These are phyloP conservation scores for Dispira parvispora DNA, from an alignment of 192 early-diverging fungal genomes.

Conservation along the genomic window DNA sequence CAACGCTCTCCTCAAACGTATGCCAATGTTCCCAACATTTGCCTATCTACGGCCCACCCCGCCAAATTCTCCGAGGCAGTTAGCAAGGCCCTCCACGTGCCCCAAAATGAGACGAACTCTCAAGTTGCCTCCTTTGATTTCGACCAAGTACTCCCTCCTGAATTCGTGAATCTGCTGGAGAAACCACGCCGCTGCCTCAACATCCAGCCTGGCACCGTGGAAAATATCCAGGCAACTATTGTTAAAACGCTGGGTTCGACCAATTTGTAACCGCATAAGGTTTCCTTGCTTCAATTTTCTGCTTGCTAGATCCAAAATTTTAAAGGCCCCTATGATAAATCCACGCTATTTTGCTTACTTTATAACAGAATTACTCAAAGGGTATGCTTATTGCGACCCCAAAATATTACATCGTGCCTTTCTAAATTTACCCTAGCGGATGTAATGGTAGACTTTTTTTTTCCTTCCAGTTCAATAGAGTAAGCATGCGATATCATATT, in stretches of 20 bases:
- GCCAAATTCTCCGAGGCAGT: slow-evolving; percentile 95
- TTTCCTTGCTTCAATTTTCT: no score
- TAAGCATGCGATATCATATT: no score
- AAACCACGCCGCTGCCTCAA: slow-evolving; percentile 41
- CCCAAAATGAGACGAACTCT: slow-evolving; percentile 3
- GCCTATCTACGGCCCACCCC: slow-evolving; percentile 83
- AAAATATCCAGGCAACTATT: slow-evolving; percentile 32
- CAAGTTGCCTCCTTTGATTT: slow-evolving; percentile 29
- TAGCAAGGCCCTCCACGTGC: slow-evolving; percentile 42
- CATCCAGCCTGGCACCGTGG: slow-evolving; percentile 30
- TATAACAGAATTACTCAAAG: no score
- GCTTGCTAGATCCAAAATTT: no score
- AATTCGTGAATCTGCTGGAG: slow-evolving; percentile 52
- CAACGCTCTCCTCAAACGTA: slow-evolving; percentile 11
- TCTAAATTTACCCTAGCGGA: no score
- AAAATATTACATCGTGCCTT: no score
- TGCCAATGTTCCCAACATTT: slow-evolving; percentile 29
- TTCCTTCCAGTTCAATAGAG: no score
- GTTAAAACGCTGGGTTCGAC: slow-evolving; percentile 15
- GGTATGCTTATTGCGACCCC: no score
- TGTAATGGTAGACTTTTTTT: no score
- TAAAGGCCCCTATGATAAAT: no score
- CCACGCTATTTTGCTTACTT: no score
- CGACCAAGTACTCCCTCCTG: slow-evolving; percentile 39
- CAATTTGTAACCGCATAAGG: background rate